Base-by-base conservation (phyloP, 1,284 basidiomycete species). In the Tilletia walkeri region DNA sequence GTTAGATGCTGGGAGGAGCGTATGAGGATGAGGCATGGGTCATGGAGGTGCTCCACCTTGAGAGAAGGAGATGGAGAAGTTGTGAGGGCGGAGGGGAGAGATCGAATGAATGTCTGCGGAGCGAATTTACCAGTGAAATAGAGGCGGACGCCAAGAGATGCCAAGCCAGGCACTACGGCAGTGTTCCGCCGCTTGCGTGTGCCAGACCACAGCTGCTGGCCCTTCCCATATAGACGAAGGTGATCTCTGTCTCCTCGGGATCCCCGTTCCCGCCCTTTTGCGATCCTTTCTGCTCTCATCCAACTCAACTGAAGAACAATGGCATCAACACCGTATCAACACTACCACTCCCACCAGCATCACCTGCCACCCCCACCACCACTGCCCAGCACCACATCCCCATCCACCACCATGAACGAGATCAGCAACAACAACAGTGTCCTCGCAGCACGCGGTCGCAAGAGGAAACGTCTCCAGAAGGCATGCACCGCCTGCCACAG, bases 401-500 rank as follows among this genome's bases (percentile, higher is more conserved):
- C 54, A 9, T 34, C 30, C 10, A 9, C 54, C 9, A n/a, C 18
- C 54, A 20, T 34, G 54, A 34, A n/a, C 54, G 30, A 16, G 3
- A 24, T 30, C 24, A 30, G 24, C 24, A 30, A 30, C 24, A 30
- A 4, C 56, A 61, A 34, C 30, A 63, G 38, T 68, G 72, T 76
- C 67, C 75, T 75, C 59, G 75, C 74, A 5, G 78, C 78, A 47
- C 77, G 77, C 18, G 78, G 78, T 20, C 74, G 77, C 66, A 80
- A 80, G 77, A 74, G 78, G 65, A 80, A 80, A 72, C 77, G 78
- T 70, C 74, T 80, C 12, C 78, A 80, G 74, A 74, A 78, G 20
- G 78, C 78, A 3, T 80, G 78, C 53, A 77, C 78, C n/a, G 74
- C 77, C 54, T 80, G 78, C 71, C 78, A 80, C 73, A 76, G 86